Base-by-base conservation (phyloP, 805 yeast species). In the Teunomyces aglyptinius region DNA sequence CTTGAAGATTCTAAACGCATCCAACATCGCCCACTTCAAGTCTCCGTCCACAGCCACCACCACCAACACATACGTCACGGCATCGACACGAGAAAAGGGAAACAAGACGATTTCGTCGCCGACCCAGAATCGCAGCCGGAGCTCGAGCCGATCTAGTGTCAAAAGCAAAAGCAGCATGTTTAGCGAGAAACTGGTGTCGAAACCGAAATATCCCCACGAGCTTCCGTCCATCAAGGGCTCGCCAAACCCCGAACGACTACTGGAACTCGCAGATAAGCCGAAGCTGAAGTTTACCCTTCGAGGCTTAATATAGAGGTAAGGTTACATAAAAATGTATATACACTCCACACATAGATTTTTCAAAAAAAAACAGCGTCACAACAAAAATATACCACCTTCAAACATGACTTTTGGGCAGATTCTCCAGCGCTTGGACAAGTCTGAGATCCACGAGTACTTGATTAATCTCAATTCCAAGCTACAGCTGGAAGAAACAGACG, bases 1-100 rank as follows among this genome's bases (percentile, higher is more conserved):
- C 45, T 24, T 48, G 28, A 27, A 16, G 33, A 27, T 38, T 13
- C 33, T 38, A 29, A 38, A 27, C 20, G 20, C 48, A 11, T 44
- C 51, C 15, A 38, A 28, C 19, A 43, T 57, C 4, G 27, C 52
- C 32, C 46, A 48, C 7, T 34, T 52, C 41, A 61, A 60, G 45
- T 55, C 64, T 2, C 50, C 58, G 6, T 55, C 67, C 8, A 60
- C 64, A 6, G 59, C 64, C 4, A 45, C 41, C 20, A 53, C 53
- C 8, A 44, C 51, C 24, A 43, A 42, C 19, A 44, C 43, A 12
- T 45, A 43, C 20, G 49, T 41, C n/a, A 20, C 40, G 12, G 46
- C 46, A 8, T 19, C 32, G n/a, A 38, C 29, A 4, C 39, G 12
- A 29, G 39, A 29, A 41, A 32, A 26, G 33, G 36, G 20, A 7